Evolutionary conservation across 192 early-diverging fungal genomes (phyloP).

Genomic region (Coemansia sp.): DNA sequence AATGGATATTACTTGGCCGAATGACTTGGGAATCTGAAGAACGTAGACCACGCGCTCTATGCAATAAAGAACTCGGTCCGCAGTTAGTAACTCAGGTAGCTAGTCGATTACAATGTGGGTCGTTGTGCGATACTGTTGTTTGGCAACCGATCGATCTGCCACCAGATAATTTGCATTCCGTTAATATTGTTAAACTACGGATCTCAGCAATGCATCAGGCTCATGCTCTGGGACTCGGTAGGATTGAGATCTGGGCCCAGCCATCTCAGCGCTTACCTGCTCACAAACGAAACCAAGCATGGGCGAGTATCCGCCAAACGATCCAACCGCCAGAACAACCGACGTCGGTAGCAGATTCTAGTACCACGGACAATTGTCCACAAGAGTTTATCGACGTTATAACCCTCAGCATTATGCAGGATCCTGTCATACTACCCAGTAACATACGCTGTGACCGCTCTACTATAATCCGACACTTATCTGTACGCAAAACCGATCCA

Average conservation of each 20-base stretch:
- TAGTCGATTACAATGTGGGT: background rate
- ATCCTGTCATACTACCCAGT: slow-evolving; percentile 30
- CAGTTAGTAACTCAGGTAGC: background rate
- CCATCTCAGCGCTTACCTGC: slow-evolving; percentile 25
- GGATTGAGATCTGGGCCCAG: slow-evolving; percentile 27
- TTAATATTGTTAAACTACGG: slow-evolving; percentile 9
- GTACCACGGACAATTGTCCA: background rate
- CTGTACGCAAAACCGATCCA: slow-evolving; percentile 17
- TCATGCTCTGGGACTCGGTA: slow-evolving; percentile 11
- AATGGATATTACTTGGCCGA: slow-evolving; percentile 11
- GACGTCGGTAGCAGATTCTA: background rate
- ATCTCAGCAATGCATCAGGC: slow-evolving; percentile 24
- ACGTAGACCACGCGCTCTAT: background rate
- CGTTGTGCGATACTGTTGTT: background rate
- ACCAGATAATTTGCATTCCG: slow-evolving; percentile 5
- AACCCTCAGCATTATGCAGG: slow-evolving; percentile 26
- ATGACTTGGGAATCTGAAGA: background rate
- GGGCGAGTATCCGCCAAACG: background rate
- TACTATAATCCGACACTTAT: slow-evolving; percentile 27
- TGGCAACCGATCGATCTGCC: slow-evolving; percentile 11
- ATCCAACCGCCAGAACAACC: background rate
- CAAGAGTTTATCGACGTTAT: slow-evolving; percentile 31
- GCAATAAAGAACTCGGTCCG: slow-evolving; percentile 15
- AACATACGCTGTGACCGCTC: slow-evolving; percentile 19
- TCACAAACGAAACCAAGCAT: slow-evolving; percentile 3